Base-by-base conservation (phyloP, 441 rosid genomes). In the Pelargonium myrrhifolium region DNA sequence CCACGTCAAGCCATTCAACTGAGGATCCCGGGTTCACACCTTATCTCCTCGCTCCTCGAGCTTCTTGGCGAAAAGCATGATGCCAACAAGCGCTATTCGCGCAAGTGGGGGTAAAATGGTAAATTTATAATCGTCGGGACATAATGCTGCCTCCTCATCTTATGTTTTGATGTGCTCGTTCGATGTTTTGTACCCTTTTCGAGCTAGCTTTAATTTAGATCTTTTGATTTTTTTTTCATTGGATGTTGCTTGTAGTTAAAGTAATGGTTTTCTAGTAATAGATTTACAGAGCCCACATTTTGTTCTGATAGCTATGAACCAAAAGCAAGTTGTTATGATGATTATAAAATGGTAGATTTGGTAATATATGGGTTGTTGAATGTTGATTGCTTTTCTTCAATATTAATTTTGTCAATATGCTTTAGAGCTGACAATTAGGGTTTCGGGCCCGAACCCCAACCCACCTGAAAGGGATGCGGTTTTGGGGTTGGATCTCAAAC, bases 1-100 rank as follows among this genome's bases (percentile, higher is more conserved):
- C 71, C 86, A 83, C 78, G 73, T 83, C 64, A 86, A 81, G 70
- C 66, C 87, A 59, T 84, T 51, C 58, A 51, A 51, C 58, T 51
- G 22, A 51, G 21, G 39, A 35, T 35, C 39, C 6, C 9, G 39
- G 39, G 9, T 35, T 35, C 39, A 35, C 6, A 35, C 8, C 39
- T 35, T 35, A 35, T 35, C 39, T 35, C 8, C 39, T 35, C 31
- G 39, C 7, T 35, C 39, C 39, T 35, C 3, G 39, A 35, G 39
- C 39, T 35, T 35, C 39, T 35, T 35, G 39, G 39, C 39, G 6
- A 4, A 35, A 35, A 35, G 39, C 39, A 35, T 35, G 6, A 35
- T 35, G 39, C 9, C 39, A 35, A 3, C 39, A 35, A 35, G 39
- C 3, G 39, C 39, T 4, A 35, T 35, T 35, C 9, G 9, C 39